Percentiles rank a stretch among this genome's conserved stretches.
These are phyloP conservation scores for Ganoderma sinense DNA, from an alignment of 1,284 basidiomycete species.

Conservation along the genomic window DNA sequence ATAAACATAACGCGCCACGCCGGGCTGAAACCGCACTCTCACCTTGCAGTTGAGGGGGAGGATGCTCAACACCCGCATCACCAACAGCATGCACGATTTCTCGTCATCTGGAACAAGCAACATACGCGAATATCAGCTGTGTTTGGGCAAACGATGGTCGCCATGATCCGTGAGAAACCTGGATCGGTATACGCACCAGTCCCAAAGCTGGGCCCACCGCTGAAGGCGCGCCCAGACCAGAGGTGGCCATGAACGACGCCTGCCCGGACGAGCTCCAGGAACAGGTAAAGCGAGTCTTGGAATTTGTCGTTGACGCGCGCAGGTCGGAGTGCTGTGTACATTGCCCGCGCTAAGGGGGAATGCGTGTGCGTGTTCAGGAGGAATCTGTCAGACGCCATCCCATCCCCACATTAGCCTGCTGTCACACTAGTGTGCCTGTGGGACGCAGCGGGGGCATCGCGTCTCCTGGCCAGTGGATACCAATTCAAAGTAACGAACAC, in stretches of 20 bases:
- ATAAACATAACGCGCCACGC: conserved; percentile 7
- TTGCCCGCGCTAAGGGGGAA: conserved; percentile 89
- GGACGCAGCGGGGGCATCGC: conserved; percentile 13
- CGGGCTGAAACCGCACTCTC: conserved; percentile 34
- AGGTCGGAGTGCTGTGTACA: conserved; percentile 81
- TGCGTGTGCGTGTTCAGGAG: conserved; percentile 89
- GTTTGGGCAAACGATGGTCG: conserved; percentile 24
- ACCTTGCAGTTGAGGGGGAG: conserved; percentile 94
- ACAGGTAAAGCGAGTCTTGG: conserved; percentile 94
- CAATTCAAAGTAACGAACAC: conserved; percentile 19
- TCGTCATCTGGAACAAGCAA: conserved; percentile 71
- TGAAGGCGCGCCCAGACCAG: conserved; percentile 89
- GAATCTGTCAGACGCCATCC: conserved; percentile 62
- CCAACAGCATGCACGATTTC: conserved; percentile 90
- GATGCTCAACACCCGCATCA: conserved; percentile 96
- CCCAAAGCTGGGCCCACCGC: conserved; percentile 95
- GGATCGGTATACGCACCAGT: conserved; percentile 61
- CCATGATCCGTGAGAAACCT: conserved; percentile 36
- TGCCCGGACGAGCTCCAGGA: conserved; percentile 92
- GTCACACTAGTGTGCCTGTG: conserved; percentile 15
- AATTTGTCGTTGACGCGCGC: conserved; percentile 96
- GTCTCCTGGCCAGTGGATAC: conserved; percentile 9
- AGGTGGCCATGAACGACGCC: conserved; percentile 95
- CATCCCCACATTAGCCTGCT: conserved; percentile 22
- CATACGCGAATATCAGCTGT: conserved; percentile 20